A percentile compares a stretch with the other conserved stretches of the same genome.
These are phyloP conservation scores for Jimgerdemannia lactiflua DNA, from an alignment of 192 early-diverging fungal genomes.

Conservation along the genomic window DNA sequence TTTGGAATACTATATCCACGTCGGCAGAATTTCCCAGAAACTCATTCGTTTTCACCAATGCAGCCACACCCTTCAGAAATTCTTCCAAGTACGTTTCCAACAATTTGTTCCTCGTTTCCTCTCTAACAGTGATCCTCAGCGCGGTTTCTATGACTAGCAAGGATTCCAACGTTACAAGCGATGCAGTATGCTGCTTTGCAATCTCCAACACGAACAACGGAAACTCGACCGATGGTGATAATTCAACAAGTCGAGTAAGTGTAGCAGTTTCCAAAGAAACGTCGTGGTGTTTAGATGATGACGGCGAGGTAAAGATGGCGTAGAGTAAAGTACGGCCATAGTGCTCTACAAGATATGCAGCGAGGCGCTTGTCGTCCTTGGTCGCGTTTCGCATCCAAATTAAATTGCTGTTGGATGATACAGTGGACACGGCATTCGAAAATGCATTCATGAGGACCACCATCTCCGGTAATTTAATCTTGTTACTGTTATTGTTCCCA, in stretches of 20 bases:
- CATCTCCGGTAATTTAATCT: background rate
- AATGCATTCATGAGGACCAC: background rate
- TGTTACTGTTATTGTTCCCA: background rate
- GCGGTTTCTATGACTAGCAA: slow-evolving; percentile 9
- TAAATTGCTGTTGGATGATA: background rate
- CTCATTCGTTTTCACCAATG: slow-evolving; percentile 4
- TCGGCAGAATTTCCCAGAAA: background rate
- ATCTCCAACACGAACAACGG: background rate
- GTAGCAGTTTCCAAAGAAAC: background rate
- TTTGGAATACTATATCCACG: slow-evolving; percentile 1
- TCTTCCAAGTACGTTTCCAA: background rate
- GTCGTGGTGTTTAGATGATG: background rate
- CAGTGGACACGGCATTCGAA: background rate
- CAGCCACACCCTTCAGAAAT: background rate
- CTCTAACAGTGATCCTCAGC: background rate
- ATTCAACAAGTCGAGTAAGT: background rate
- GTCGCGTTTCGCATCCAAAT: background rate
- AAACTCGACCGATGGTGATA: background rate
- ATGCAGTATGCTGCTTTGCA: background rate
- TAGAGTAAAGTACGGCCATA: background rate
- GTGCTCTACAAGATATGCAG: background rate
- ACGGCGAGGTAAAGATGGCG: background rate
- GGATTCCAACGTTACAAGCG: slow-evolving; percentile 11
- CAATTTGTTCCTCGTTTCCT: background rate
- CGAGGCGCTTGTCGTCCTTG: background rate